Base-by-base conservation (phyloP, 345 rosid species). In the Ricinus communis region DNA sequence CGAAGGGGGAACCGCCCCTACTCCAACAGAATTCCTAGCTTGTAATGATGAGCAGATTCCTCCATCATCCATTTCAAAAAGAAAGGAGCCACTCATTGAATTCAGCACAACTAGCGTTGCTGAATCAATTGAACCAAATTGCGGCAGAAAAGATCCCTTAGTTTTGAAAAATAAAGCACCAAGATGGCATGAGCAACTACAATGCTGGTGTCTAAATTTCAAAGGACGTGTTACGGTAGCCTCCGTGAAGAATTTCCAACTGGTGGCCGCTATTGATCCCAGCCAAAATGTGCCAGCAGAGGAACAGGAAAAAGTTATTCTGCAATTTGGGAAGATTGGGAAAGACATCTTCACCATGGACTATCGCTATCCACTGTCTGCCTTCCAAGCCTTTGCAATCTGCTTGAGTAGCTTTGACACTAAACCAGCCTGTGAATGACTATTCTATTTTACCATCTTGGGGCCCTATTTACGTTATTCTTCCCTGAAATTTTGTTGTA, bases 371-470 rank as follows among this genome's bases (percentile, higher is more conserved):
- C 98, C 98, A 14, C 85, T 93, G 56, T 93, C 98, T 65, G 94
- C 98, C 52, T 91, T 93, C 66, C 98, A 93, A 82, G 96, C 97
- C n/a, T 93, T 93, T 72, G 90, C 97, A 47, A 86, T 93, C 77
- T 86, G 98, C 86, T 71, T 93, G 87, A 91, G 98, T 80, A 91
- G 98, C 88, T 93, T 93, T 74, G 97, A 90, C 78, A 89, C 96
- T 50, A 93, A 93, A 82, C 96, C 90, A 27, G 97, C 93, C 41
- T 93, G 96, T 66, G 96, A 93, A 84, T 93, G 80, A 79, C 24
- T 64, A 19, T 69, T 54, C 47, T 64, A 76, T 73, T 57, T 21
- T 54, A 22, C 51, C 75, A 53, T 67, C 54, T 50, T 40, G 40
- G 52, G n/a, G 62, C 43, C 74, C 65, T 52, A 57, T 67, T 79